Evolutionary conservation across 140 eudicot genomes (phyloP).

Genomic region (Senecio squalidus): DNA sequence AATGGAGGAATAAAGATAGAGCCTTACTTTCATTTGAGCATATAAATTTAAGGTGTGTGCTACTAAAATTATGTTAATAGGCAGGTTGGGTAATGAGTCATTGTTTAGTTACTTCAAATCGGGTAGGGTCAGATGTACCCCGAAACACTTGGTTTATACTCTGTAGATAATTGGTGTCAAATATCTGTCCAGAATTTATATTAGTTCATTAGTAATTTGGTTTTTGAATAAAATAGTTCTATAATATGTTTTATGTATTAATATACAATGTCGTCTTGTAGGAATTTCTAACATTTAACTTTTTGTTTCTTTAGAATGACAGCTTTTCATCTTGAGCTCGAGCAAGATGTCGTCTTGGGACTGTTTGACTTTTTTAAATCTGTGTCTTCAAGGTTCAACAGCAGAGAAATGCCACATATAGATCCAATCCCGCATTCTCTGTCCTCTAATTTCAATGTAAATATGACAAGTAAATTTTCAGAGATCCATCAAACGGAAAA

Average conservation of each 20-base stretch:
- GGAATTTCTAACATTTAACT: conserved; percentile 13
- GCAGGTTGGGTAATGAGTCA: not conserved
- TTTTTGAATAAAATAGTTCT: not conserved
- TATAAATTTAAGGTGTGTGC: conserved; percentile 66
- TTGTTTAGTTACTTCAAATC: not conserved
- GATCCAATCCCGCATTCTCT: conserved; percentile 37
- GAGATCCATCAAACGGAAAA: conserved; percentile 24
- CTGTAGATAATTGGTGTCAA: too few species aligned
- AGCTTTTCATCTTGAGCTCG: conserved; percentile 86
- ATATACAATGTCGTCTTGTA: not conserved
- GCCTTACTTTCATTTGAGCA: conserved; percentile 72
- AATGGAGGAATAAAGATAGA: conserved; percentile 77
- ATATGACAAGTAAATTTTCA: conserved; percentile 23
- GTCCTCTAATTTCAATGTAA: conserved; percentile 36
- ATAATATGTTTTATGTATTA: not conserved
- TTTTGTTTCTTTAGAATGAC: conserved; percentile 52
- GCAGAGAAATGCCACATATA: conserved; percentile 29
- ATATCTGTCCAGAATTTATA: not conserved
- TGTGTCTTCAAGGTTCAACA: conserved; percentile 48
- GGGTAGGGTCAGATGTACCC: not conserved
- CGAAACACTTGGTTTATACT: not conserved
- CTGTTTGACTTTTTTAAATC: conserved; percentile 57
- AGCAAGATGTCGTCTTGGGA: conserved; percentile 81
- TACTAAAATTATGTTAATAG: conserved; percentile 11
- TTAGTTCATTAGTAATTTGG: not conserved